Conservation (phyloP, 306 rosid species). For the Datisca glomerata region DNA sequence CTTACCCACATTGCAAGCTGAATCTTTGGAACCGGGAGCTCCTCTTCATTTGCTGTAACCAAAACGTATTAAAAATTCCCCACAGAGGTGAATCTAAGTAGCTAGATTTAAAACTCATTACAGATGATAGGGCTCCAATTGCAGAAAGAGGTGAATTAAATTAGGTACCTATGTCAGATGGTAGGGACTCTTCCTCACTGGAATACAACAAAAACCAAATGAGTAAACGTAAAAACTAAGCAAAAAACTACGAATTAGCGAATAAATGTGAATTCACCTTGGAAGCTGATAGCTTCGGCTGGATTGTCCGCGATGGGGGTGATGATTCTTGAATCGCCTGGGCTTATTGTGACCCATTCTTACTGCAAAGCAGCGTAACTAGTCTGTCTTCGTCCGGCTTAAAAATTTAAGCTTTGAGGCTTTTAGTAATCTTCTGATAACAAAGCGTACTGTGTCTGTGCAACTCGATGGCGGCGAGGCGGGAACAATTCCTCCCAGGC, state of each 20-base stretch:
- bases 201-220: background rate
- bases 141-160: background rate
- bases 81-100: too few relatives aligned
- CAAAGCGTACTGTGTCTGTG: too few relatives aligned
- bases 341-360: constrained; percentile 51
- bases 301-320: constrained; percentile 33
- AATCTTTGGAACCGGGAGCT: constrained; percentile 35
- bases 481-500: too few relatives aligned
- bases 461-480: too few relatives aligned
- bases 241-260: background rate
- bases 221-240: constrained; percentile 5
- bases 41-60: constrained; percentile 36
- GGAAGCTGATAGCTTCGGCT: constrained; percentile 35
- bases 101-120: constrained; percentile 3
- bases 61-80: constrained; percentile 3
- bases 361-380: too few relatives aligned
- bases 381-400: too few relatives aligned
- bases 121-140: background rate
- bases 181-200: constrained; percentile 49
- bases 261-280: constrained; percentile 18
- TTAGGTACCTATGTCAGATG: constrained; percentile 40
- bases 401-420: too few relatives aligned
- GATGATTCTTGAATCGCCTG: constrained; percentile 40
- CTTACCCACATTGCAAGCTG: constrained; percentile 97
- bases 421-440: too few relatives aligned